These are phyloP conservation scores for Esteya vermicola DNA, from an alignment of 2,329 filamentous ascomycete genomes.

Conservation along the genomic window DNA sequence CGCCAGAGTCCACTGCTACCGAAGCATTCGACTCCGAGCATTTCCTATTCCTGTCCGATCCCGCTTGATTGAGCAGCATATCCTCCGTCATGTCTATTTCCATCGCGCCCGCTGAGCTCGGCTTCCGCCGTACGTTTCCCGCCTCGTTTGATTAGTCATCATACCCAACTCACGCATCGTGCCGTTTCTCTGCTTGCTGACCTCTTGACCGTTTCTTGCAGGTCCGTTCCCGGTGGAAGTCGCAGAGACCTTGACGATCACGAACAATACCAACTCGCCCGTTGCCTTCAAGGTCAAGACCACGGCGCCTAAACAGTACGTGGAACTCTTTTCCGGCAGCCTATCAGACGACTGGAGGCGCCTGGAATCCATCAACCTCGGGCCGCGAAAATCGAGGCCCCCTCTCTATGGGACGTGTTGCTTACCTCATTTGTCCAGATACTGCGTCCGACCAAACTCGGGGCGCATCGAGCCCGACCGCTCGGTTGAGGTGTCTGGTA, in stretches of 20 bases:
- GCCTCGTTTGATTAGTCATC: not conserved
- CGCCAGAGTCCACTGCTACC: too few relatives aligned
- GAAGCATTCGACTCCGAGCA: too few relatives aligned
- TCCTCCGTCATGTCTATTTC: slow-evolving; percentile 75
- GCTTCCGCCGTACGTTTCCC: slow-evolving; percentile 72
- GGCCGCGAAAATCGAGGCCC: too few relatives aligned
- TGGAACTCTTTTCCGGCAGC: slow-evolving; percentile 4
- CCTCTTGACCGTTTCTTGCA: slow-evolving; percentile 16
- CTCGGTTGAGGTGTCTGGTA: slow-evolving; percentile 87
- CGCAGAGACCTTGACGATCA: slow-evolving; percentile 48
- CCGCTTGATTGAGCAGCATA: not conserved
- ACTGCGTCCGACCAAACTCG: slow-evolving; percentile 94
- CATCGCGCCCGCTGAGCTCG: slow-evolving; percentile 80
- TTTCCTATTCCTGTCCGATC: not conserved
- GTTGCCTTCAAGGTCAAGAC: slow-evolving; percentile 88
- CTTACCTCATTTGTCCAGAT: slow-evolving; percentile 39
- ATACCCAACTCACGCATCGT: not conserved
- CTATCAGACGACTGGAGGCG: too few relatives aligned
- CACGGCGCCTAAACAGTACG: slow-evolving; percentile 95
- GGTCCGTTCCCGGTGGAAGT: slow-evolving; percentile 56
- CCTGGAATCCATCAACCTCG: too few relatives aligned
- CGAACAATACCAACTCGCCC: slow-evolving; percentile 46
- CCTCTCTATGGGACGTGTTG: too few relatives aligned
- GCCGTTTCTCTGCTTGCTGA: not conserved
- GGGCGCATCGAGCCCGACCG: slow-evolving; percentile 85